A percentile compares a stretch with the other conserved stretches of the same genome.
Conservation (phyloP, 805 yeast genomes). For the Yueomyces sp. region DNA sequence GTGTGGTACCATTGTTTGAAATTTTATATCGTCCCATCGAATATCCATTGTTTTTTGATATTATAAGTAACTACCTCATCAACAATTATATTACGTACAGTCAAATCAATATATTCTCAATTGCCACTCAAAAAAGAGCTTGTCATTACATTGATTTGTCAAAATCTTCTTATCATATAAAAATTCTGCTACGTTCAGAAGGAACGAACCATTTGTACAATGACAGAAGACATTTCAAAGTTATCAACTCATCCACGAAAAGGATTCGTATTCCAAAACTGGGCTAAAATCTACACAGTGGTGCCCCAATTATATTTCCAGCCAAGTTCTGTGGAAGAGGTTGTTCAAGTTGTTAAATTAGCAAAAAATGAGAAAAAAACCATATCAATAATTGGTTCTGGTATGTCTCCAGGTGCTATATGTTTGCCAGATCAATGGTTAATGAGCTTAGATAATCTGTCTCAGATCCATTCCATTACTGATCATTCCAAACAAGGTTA, state of each 20-base stretch:
- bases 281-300: constrained; percentile 86
- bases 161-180: no score
- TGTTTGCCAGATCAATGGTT: constrained; percentile 85
- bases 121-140: no score
- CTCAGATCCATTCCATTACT: constrained; percentile 35
- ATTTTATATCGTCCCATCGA: no score
- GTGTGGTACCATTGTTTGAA: no score
- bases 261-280: constrained; percentile 31
- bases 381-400: constrained; percentile 77
- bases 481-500: constrained; percentile 46
- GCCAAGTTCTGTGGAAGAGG: constrained; percentile 59
- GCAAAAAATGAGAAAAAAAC: constrained; percentile 53
- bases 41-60: no score
- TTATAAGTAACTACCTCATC: no score
- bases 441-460: constrained; percentile 68
- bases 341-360: constrained; percentile 46
- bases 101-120: no score
- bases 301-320: constrained; percentile 68
- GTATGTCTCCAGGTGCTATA: constrained; percentile 88
- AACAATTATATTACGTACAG: no score
- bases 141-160: no score
- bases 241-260: constrained; percentile 4
- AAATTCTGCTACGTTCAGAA: no score
- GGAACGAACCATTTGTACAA: no score
- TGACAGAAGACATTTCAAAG: background rate